Evolutionary conservation across 352 stramenopile genomes (phyloP).

Genomic region (Phytophthora cactorum): DNA sequence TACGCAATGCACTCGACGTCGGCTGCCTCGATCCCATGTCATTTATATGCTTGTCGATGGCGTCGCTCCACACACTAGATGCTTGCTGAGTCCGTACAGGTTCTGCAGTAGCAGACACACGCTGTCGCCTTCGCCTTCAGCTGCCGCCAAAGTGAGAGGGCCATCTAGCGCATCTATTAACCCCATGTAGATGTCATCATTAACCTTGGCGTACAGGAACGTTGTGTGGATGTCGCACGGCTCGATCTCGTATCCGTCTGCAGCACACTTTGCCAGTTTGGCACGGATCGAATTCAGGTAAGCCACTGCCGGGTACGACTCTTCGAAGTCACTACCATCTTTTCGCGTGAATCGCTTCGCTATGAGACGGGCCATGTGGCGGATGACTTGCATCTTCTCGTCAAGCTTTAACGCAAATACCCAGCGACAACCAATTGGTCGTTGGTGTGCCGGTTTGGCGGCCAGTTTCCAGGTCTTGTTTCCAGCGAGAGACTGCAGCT

Average conservation of each 20-base stretch:
- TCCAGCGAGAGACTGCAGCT: no score
- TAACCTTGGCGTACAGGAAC: conserved; percentile 2
- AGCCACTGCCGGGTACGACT: background rate
- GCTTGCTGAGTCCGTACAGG: conserved; percentile 17
- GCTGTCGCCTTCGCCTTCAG: background rate
- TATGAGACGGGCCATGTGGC: no score
- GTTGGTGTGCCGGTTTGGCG: no score
- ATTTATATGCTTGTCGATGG: conserved; percentile 7
- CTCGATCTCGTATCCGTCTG: background rate
- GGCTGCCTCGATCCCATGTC: conserved; percentile 18
- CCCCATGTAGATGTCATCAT: conserved; percentile 13
- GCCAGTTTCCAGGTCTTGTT: no score
- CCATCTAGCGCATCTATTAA: background rate
- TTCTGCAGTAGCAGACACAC: background rate
- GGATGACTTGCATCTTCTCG: no score
- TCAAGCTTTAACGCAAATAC: no score
- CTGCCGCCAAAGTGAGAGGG: background rate
- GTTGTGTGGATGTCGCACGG: conserved; percentile 7
- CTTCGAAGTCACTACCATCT: no score
- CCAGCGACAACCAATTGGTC: no score
- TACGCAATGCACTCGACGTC: conserved; percentile 10
- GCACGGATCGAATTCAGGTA: conserved; percentile 8
- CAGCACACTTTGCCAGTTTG: background rate
- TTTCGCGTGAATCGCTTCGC: no score
- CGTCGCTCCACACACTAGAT: conserved; percentile 19